Evolutionary conservation across 495 filamentous ascomycete species (phyloP).

Genomic region (Aspergillus cristatus): DNA sequence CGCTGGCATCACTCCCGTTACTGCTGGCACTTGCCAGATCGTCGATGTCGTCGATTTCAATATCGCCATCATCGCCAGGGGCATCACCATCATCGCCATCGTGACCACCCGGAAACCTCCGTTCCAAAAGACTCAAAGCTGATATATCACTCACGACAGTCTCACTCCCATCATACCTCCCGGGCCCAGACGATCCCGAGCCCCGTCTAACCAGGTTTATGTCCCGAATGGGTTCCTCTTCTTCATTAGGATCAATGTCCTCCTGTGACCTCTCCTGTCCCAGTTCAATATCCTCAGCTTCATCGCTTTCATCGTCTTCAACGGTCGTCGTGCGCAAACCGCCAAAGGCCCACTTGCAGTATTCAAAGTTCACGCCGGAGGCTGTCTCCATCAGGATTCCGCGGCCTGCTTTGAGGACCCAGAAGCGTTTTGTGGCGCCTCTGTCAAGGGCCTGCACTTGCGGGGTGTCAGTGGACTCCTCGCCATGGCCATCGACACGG

Average conservation of each 20-base stretch:
- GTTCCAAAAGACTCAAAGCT: constrained; percentile 3
- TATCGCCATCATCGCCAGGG: constrained; percentile 1
- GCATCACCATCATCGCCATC: background rate
- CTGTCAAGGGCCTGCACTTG: constrained; percentile 25
- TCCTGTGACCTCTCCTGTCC: constrained; percentile 36
- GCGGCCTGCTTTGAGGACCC: constrained; percentile 53
- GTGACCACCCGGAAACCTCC: background rate
- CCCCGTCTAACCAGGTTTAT: constrained; percentile 5
- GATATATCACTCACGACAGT: too few relatives aligned
- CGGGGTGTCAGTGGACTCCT: constrained; percentile 9
- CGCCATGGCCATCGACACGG: constrained; percentile 16
- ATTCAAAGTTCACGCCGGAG: constrained; percentile 46
- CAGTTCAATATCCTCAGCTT: constrained; percentile 33
- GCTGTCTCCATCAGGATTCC: constrained; percentile 54
- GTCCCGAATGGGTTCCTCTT: constrained; percentile 31
- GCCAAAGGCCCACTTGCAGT: constrained; percentile 56
- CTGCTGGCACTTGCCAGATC: too few relatives aligned
- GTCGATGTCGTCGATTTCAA: constrained; percentile 10
- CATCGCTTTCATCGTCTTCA: constrained; percentile 26
- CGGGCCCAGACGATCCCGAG: too few relatives aligned
- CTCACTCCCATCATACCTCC: too few relatives aligned
- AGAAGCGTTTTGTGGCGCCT: constrained; percentile 42
- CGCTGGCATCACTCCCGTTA: constrained; percentile 6
- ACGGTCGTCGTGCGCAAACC: constrained; percentile 36
- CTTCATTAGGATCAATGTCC: constrained; percentile 32